Percentiles rank a stretch among this genome's conserved stretches.
These are phyloP conservation scores for Microthlaspi erraticum DNA, from an alignment of 345 rosid species.

Conservation along the genomic window DNA sequence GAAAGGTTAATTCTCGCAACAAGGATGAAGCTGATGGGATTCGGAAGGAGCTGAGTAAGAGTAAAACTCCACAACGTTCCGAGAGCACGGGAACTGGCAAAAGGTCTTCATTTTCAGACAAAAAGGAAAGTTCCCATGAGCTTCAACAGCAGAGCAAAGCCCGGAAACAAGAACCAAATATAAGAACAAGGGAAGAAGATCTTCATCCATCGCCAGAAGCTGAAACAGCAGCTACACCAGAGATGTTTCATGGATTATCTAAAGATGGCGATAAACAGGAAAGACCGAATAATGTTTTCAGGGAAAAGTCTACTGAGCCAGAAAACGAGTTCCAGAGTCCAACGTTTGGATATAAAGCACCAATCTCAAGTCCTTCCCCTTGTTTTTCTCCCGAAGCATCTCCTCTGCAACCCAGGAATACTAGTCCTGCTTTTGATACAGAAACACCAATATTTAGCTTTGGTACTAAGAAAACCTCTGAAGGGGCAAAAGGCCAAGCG, in stretches of 20 bases:
- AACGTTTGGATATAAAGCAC: slow-evolving; percentile 58
- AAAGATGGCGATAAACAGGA: slow-evolving; percentile 49
- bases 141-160: slow-evolving; percentile 40
- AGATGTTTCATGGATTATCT: slow-evolving; percentile 41
- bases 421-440: slow-evolving; percentile 47
- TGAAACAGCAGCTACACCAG: slow-evolving; percentile 47
- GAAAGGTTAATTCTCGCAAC: slow-evolving; percentile 47
- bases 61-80: slow-evolving; percentile 42
- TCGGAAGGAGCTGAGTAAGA: slow-evolving; percentile 48
- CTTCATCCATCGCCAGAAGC: slow-evolving; percentile 43
- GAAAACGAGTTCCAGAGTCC: slow-evolving; percentile 64
- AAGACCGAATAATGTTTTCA: slow-evolving; percentile 40
- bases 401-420: slow-evolving; percentile 44
- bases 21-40: slow-evolving; percentile 48
- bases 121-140: slow-evolving; percentile 43
- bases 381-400: slow-evolving; percentile 54
- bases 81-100: slow-evolving; percentile 51
- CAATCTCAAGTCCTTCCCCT: slow-evolving; percentile 51
- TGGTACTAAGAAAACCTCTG: slow-evolving; percentile 49
- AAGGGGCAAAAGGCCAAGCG: slow-evolving; percentile 43
- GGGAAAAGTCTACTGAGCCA: slow-evolving; percentile 45
- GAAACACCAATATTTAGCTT: slow-evolving; percentile 47
- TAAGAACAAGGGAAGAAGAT: slow-evolving; percentile 44
- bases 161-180: slow-evolving; percentile 42
- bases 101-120: slow-evolving; percentile 53